Evolutionary conservation across 106 monocot species (phyloP), one percentile per base, ranked within the genome.

Genomic region (Platanthera guangdongensis): DNA sequence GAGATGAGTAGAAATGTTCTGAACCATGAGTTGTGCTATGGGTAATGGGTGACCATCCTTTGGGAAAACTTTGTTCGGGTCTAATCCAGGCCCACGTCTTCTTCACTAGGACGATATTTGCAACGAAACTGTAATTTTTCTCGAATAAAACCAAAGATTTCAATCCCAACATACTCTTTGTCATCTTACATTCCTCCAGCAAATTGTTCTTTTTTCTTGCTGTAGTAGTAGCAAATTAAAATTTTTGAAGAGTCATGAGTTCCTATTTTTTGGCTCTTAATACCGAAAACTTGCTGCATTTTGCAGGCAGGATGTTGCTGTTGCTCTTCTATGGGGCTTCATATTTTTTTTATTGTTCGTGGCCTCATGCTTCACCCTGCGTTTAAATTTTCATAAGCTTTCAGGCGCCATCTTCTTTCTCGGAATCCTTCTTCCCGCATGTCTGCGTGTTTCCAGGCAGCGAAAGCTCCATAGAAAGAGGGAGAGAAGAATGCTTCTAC

Each of bases 401-500:
- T 71, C 79, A 3, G 46, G 22, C 19, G 19, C 59, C 47, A 60
- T 46, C 22, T 22, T 79, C 51, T 60, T 72, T 79, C 68, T 49
- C 8, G 79, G 72, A 71, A 57, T 79, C 49, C 71, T 79, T 59
- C 70, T 79, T 48, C 71, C 71, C 59, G 54, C 50, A 22, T 72
- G 79, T 48, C 57, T 79, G 53, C 57, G 57, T 13, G 52, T 79
- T 18, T 79, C 79, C 47, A 79, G 79, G 52, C 71, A 57, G 48
- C 71, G 72, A 72, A 72, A 50, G 46, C 57, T 72, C 48, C 72
- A 71, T n/a, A 79, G 45, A 48, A 79, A 54, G 60, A 79, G 72
- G 57, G 79, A 79, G 57, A 72, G 79, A 72, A 79, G 79, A 79
- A 79, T 79, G 79, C 53, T 79, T 16, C 28, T 79, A 25, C 79